Evolutionary conservation across 139 green algal genomes (phyloP), one percentile per base, ranked within the genome.

Genomic region (Limnomonas spitsbergensis): DNA sequence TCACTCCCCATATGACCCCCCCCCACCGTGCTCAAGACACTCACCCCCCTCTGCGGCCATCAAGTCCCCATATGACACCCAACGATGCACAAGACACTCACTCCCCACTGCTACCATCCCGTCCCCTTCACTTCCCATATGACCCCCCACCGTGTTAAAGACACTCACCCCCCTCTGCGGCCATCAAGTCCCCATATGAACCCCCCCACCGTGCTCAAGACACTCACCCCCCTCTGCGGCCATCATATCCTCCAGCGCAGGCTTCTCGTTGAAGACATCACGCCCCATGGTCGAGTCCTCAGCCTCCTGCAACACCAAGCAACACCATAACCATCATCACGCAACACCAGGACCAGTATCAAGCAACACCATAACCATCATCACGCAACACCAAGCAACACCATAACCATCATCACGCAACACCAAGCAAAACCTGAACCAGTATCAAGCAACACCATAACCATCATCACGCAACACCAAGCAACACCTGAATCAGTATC

Each of bases 261-360:
- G 90, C 85, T 96, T 96, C 85, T 99, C 96, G 80, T 99, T 99
- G 89, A 97, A 99, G 36, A 99, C 91, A 77, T 99, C 96, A 54
- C 94, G 83, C 76, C 89, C 85, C 69, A 83, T 38, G 1, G 73
- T 61, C 40, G 56, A 47, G 38, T 86, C 77, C 38, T 82, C 79
- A 0, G 84, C 86, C 37, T 96, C 93, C 69, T 97, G 92, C 0
- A 54, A 72, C 3, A 14, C n/a, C 20, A 76, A 39, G 36, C 39
- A 35, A 3, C 20, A 56, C 2, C 38, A 56, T 14, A 20, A 67
- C 4, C 56, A 70, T 7, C 27, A 70, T 34, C 4, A 70, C 27
- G 9, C 4, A 70, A 70, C n/a, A 70, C n/a, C n/a, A n/a, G n/a
- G n/a, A n/a, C n/a, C n/a, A n/a, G n/a, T n/a, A n/a, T n/a, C n/a